Percentiles rank a stretch among this genome's conserved stretches.
Conservation (phyloP, 2,329 filamentous ascomycete species). For the Alternaria hordeiaustralica region DNA sequence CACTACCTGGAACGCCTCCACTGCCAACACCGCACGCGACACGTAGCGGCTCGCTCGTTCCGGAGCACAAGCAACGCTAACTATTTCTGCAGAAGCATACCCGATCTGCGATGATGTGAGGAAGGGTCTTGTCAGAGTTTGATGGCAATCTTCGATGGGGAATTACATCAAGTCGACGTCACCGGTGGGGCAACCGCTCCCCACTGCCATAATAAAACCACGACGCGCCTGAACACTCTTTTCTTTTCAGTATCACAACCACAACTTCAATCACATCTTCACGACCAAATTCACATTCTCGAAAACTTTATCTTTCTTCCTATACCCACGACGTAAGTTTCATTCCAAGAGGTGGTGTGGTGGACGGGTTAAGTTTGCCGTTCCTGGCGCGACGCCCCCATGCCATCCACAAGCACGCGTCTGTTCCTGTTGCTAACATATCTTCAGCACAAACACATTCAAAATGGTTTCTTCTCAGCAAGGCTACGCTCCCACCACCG, state of each 20-base stretch:
- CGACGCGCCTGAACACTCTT: constrained; percentile 4
- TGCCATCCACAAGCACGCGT: not conserved
- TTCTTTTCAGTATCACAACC: constrained; percentile 5
- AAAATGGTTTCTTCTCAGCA: constrained; percentile 36
- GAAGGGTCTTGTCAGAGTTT: constrained; percentile 3
- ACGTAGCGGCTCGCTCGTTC: constrained; percentile 9
- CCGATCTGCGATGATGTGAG: constrained; percentile 10
- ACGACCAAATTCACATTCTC: not conserved
- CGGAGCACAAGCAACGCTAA: constrained; percentile 12
- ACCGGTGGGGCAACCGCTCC: constrained; percentile 17
- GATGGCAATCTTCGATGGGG: constrained; percentile 14
- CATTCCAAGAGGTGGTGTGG: not conserved
- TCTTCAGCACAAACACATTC: constrained; percentile 7
- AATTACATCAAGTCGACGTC: constrained; percentile 23
- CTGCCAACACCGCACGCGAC: constrained; percentile 7
- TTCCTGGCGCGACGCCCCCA: not conserved
- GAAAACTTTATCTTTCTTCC: not conserved
- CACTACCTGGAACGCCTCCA: not conserved
- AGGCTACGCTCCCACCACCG: constrained; percentile 27
- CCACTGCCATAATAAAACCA: constrained; percentile 19
- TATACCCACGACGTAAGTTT: constrained; percentile 18
- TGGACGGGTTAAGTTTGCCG: not conserved
- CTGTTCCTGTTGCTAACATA: not conserved
- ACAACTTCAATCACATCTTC: constrained; percentile 4
- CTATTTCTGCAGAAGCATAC: constrained; percentile 10